A percentile compares a stretch with the other conserved stretches of the same genome.
Evolutionary conservation across 768 basidiomycete species (phyloP).

Genomic region (Glaciozyma antarctica): DNA sequence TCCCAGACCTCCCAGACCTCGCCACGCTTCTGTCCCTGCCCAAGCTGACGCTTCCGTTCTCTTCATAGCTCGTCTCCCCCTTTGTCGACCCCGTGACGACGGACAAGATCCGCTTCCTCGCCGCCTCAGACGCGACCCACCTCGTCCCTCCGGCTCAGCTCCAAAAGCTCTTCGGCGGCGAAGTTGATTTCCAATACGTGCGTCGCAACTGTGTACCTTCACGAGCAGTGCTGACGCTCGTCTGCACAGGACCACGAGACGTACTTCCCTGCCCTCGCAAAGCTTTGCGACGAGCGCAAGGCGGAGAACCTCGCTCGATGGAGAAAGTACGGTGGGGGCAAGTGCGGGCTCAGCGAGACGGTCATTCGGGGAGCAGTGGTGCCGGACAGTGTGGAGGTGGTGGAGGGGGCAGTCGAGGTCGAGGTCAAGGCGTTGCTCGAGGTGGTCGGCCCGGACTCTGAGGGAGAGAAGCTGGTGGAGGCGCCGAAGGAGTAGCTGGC

Average conservation of each 20-base stretch:
- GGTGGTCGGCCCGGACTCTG: too few relatives aligned
- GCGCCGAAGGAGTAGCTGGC: too few relatives aligned
- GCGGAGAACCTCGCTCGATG: conserved; percentile 53
- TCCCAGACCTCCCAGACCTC: background rate
- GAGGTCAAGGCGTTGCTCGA: too few relatives aligned
- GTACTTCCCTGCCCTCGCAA: conserved; percentile 62
- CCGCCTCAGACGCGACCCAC: conserved; percentile 26
- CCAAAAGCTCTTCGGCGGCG: conserved; percentile 59
- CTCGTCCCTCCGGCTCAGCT: conserved; percentile 63
- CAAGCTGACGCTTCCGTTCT: background rate
- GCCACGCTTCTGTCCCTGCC: background rate
- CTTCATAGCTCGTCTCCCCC: conserved; percentile 20
- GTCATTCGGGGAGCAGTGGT: conserved; percentile 51
- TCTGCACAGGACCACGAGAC: conserved; percentile 48
- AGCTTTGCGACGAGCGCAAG: conserved; percentile 49
- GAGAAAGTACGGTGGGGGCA: conserved; percentile 54
- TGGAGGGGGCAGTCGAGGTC: too few relatives aligned
- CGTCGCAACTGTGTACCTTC: background rate
- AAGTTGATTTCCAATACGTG: conserved; percentile 54
- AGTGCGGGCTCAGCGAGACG: conserved; percentile 67
- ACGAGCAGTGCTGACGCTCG: background rate
- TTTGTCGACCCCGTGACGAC: background rate
- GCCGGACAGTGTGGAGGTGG: background rate
- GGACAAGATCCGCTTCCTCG: conserved; percentile 36
- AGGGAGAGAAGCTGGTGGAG: too few relatives aligned